Evolutionary conservation across 495 filamentous ascomycete genomes (phyloP).

Genomic region (Penicillium bovifimosum): DNA sequence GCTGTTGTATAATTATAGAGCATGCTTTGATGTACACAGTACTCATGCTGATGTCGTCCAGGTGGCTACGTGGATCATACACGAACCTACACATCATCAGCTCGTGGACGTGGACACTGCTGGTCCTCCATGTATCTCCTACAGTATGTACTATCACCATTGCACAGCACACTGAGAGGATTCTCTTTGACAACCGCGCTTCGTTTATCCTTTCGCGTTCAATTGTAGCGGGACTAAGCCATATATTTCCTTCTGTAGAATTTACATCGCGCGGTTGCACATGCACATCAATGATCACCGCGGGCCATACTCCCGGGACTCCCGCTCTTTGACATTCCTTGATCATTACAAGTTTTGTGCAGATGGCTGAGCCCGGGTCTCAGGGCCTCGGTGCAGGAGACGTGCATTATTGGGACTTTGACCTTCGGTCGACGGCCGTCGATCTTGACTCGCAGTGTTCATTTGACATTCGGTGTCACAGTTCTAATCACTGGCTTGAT

Average conservation of each 20-base stretch:
- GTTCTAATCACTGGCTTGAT: not conserved
- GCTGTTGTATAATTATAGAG: not conserved
- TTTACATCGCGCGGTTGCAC: not conserved
- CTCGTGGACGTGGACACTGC: not conserved
- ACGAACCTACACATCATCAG: not conserved
- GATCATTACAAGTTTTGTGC: constrained; percentile 4
- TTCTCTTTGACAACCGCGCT: not conserved
- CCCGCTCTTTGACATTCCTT: constrained; percentile 2
- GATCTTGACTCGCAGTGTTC: not conserved
- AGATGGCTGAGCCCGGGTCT: constrained; percentile 8
- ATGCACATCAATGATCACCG: not conserved
- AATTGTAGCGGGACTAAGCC: too few species aligned
- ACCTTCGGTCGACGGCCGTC: not conserved
- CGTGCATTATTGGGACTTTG: constrained; percentile 12
- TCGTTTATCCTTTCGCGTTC: not conserved
- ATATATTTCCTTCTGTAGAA: not conserved
- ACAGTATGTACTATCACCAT: not conserved
- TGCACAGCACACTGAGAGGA: not conserved
- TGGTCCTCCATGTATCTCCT: not conserved
- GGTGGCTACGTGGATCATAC: too few species aligned
- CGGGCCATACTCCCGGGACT: not conserved
- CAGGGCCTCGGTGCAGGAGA: constrained; percentile 9
- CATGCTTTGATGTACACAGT: not conserved
- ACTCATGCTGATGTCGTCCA: too few species aligned
- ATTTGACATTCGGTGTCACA: not conserved